Evolutionary conservation across 2,329 filamentous ascomycete genomes (phyloP), one percentile per base, ranked within the genome.

Genomic region (Neofusicoccum parvum): DNA sequence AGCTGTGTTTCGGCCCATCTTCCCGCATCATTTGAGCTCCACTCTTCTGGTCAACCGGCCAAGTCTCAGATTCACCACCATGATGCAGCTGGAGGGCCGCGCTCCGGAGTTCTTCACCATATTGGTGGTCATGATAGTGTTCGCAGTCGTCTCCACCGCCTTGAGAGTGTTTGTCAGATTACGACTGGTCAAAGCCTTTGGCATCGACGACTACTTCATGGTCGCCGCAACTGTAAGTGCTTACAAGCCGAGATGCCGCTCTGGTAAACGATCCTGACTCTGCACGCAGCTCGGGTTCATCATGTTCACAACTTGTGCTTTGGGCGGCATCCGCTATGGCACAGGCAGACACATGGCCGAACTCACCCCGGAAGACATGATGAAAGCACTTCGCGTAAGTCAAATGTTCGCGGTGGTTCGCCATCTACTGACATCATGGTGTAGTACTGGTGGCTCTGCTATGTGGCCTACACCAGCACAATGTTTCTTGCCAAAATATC

Each of bases 131-230:
- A 59, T 59, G 56, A 20, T 59, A 17, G 4, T 15, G 68, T 0
- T 59, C 6, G 74, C 75, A 0, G 36, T 73, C 1, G 63, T 73
- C 32, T 70, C 75, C 1, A 75, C 73, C 50, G 34, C 62, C 12
- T 46, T 78, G 50, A 67, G 75, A 69, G 71, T 70, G 51, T 74
- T 70, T 64, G 74, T 76, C 20, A 72, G 75, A 12, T 32, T 75
- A 5, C 58, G 64, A 27, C 73, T 78, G 71, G 74, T 78, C 5
- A 75, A 73, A 65, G 73, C 72, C 1, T 78, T 76, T 68, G 75
- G 75, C 1, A 23, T 70, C 15, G 75, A 78, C 64, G 75, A 78
- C 64, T 77, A 72, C 67, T 66, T 78, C 5, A 78, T 78, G 75
- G 70, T 71, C 5, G 15, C 71, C 7, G 72, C 75, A 17, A 70